Evolutionary conservation across 768 basidiomycete genomes (phyloP).

Genomic region (Astraeus odoratus): DNA sequence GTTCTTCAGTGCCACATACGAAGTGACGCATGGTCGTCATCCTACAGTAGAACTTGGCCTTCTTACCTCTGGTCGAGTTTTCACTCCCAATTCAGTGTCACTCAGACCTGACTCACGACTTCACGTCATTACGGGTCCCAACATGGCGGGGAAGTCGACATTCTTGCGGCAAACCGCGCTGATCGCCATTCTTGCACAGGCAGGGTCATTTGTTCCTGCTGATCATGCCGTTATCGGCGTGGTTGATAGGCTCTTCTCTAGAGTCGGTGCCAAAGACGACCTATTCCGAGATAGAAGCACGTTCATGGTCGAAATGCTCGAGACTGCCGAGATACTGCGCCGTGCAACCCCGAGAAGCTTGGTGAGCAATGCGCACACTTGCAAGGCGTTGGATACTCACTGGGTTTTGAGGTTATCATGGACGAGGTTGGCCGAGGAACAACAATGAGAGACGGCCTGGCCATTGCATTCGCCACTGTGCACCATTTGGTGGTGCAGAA

Average conservation of each 20-base stretch:
- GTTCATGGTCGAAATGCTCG: conserved; percentile 98
- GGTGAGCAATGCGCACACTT: conserved; percentile 36
- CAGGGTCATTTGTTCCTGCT: conserved; percentile 92
- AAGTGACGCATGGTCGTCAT: conserved; percentile 79
- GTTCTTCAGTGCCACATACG: conserved; percentile 42
- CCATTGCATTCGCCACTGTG: conserved; percentile 87
- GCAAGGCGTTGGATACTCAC: not conserved
- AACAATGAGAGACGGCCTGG: conserved; percentile 84
- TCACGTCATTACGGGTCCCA: conserved; percentile 89
- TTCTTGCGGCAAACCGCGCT: conserved; percentile 87
- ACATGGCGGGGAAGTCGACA: conserved; percentile 95
- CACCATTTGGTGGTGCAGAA: conserved; percentile 73
- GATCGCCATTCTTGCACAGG: conserved; percentile 84
- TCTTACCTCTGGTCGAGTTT: conserved; percentile 62
- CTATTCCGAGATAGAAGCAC: conserved; percentile 90
- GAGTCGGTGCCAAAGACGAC: conserved; percentile 93
- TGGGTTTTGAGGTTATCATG: conserved; percentile 78
- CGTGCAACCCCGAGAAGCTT: conserved; percentile 80
- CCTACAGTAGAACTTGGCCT: conserved; percentile 90
- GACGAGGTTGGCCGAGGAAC: conserved; percentile 99
- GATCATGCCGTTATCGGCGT: conserved; percentile 73
- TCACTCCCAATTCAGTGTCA: conserved; percentile 76
- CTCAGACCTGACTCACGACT: conserved; percentile 56
- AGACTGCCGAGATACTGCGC: conserved; percentile 85
- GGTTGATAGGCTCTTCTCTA: conserved; percentile 88